phyloP scores from a whole-genome alignment of 768 basidiomycete genomes.

The Macrocybe gigantea region DNA sequence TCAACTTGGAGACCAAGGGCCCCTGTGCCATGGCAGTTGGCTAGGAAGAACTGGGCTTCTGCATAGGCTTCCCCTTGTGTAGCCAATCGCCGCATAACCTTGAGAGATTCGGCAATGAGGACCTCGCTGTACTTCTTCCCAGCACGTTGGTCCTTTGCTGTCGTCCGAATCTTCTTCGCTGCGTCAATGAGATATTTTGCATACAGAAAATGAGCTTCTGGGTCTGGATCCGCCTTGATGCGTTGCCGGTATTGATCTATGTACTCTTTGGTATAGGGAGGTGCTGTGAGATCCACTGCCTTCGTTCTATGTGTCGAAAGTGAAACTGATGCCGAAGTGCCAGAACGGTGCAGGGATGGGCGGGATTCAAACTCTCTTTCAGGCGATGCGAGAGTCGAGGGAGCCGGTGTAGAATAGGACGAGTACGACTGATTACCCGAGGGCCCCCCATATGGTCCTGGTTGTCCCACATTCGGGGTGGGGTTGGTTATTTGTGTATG shows the following conservation, averaged over 20 bases:
- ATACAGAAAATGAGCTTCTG: conserved; percentile 95
- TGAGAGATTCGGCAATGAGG: conserved; percentile 83
- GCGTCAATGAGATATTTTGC: conserved; percentile 99
- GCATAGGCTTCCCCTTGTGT: conserved; percentile 89
- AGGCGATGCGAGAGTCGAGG: conserved; percentile 9
- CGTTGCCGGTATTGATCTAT: conserved; percentile 97
- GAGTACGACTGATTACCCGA: conserved; percentile 8
- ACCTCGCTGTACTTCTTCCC: conserved; percentile 89
- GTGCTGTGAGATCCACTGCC: conserved; percentile 75
- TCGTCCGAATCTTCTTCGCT: conserved; percentile 80
- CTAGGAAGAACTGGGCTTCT: conserved; percentile 98
- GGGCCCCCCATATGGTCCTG: conserved; percentile 13
- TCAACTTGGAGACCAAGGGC: conserved; percentile 94
- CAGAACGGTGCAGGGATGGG: conserved; percentile 50
- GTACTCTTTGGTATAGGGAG: conserved; percentile 92
- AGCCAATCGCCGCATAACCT: conserved; percentile 87
- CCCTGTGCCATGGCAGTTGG: conserved; percentile 95
- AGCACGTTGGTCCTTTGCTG: conserved; percentile 70
- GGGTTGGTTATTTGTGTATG: conserved; percentile 14
- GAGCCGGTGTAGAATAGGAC: conserved; percentile 19
- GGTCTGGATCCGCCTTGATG: conserved; percentile 97
- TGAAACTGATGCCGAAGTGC: conserved; percentile 49
- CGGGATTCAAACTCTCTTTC: conserved; percentile 51
- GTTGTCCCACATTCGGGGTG: conserved; percentile 26
- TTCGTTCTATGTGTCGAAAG: conserved; percentile 65